These are phyloP conservation scores for Gaultheria prostrata DNA, from an alignment of 148 eudicot species.

Conservation along the genomic window DNA sequence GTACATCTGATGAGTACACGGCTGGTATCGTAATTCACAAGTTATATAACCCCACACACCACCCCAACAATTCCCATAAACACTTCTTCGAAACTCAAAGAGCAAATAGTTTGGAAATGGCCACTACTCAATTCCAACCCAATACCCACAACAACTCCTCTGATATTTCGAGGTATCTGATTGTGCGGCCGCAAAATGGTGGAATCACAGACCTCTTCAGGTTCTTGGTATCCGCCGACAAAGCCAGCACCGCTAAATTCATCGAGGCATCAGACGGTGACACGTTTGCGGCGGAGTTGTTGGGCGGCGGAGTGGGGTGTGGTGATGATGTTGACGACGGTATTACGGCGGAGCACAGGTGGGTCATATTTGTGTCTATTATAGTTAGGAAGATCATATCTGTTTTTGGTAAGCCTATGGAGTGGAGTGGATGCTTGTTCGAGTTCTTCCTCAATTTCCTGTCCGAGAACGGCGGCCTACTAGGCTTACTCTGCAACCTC, in stretches of 20 bases:
- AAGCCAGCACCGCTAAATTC: slow-evolving; percentile 38
- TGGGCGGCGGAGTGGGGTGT: too few relatives aligned
- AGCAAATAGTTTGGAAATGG: not conserved
- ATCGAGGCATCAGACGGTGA: slow-evolving; percentile 28
- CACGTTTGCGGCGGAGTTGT: not conserved
- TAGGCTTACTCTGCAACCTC: slow-evolving; percentile 39
- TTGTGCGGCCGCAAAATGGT: slow-evolving; percentile 52
- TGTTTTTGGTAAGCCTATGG: slow-evolving; percentile 56
- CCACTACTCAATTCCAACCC: not conserved
- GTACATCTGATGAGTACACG: too few relatives aligned
- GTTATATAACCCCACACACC: not conserved
- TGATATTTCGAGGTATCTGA: slow-evolving; percentile 33
- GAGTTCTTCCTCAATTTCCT: slow-evolving; percentile 72
- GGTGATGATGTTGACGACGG: slow-evolving; percentile 5
- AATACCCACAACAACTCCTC: not conserved
- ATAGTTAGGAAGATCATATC: slow-evolving; percentile 50
- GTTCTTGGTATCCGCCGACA: slow-evolving; percentile 30
- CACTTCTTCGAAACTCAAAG: not conserved
- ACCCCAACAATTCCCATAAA: too few relatives aligned
- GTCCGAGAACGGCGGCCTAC: slow-evolving; percentile 44
- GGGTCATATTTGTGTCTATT: slow-evolving; percentile 76
- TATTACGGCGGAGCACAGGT: slow-evolving; percentile 35
- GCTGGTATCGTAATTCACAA: too few relatives aligned
- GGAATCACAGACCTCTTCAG: slow-evolving; percentile 47
- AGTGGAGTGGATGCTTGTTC: slow-evolving; percentile 47